phyloP scores from a whole-genome alignment of 768 basidiomycete genomes.

The Auricularia heimuer region DNA sequence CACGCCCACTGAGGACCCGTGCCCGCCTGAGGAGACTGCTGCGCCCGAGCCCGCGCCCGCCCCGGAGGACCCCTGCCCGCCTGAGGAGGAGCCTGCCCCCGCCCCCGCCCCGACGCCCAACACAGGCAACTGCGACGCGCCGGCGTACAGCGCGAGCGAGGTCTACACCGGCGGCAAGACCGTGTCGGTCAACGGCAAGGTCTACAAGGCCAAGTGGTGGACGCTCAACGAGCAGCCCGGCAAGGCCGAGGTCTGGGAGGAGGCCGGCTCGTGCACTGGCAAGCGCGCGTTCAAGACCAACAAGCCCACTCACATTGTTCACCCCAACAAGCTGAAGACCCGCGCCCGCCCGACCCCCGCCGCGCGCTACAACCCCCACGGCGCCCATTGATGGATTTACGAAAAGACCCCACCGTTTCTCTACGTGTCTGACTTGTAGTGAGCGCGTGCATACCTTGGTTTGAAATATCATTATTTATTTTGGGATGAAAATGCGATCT shows the following conservation, averaged over 20 bases:
- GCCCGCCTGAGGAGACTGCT: not conserved
- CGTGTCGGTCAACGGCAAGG: not conserved
- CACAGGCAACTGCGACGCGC: not conserved
- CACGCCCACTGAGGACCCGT: not conserved
- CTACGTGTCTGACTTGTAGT: not conserved
- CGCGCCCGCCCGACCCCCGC: not conserved
- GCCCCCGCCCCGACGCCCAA: not conserved
- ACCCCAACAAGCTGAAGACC: not conserved
- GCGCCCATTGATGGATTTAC: not conserved
- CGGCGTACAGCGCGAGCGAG: not conserved
- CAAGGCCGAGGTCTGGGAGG: not conserved
- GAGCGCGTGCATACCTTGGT: not conserved
- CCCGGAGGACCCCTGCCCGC: not conserved
- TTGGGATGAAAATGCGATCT: too few species aligned
- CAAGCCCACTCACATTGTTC: not conserved
- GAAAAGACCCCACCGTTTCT: not conserved
- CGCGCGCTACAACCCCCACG: constrained; percentile 1
- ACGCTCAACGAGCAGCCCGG: not conserved
- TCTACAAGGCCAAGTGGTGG: constrained; percentile 3
- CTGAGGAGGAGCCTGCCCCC: not conserved
- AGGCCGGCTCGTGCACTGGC: not conserved
- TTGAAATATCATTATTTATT: not conserved
- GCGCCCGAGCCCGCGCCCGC: not conserved
- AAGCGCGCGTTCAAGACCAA: not conserved
- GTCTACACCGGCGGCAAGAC: not conserved